Conservation (phyloP, 1,284 basidiomycete genomes). For the Rhodofomes roseus region DNA sequence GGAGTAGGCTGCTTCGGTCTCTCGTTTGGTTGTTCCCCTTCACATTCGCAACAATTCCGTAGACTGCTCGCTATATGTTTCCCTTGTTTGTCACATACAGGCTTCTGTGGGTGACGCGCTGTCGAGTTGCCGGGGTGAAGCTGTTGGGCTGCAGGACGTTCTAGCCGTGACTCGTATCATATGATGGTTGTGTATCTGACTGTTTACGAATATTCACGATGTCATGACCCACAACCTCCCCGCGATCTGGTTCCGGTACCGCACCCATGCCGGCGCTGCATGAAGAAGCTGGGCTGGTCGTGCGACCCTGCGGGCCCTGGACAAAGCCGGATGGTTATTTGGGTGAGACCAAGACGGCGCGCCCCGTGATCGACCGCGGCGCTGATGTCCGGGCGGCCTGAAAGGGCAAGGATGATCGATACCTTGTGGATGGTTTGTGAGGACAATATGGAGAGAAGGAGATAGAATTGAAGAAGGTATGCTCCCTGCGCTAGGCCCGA, state of each 20-base stretch:
- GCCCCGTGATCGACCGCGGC: no score
- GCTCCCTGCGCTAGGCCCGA: neutral
- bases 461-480: neutral
- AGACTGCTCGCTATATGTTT: neutral
- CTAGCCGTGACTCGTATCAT: neutral
- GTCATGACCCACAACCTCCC: neutral
- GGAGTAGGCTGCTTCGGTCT: conserved; percentile 1
- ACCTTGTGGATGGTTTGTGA: neutral
- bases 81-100: neutral
- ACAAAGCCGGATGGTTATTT: no score
- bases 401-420: neutral
- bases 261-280: neutral
- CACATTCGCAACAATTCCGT: neutral
- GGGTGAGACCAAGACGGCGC: no score
- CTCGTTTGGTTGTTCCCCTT: neutral
- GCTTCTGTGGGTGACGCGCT: neutral
- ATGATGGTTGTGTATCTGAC: conserved; percentile 2
- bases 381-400: neutral
- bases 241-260: neutral
- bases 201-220: conserved; percentile 1
- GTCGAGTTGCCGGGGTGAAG: neutral
- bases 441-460: neutral
- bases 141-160: neutral
- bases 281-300: no score
- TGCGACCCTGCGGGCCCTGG: no score